These are phyloP conservation scores for Colletotrichum sp. DNA, from an alignment of 2,329 filamentous ascomycete genomes.

Conservation along the genomic window DNA sequence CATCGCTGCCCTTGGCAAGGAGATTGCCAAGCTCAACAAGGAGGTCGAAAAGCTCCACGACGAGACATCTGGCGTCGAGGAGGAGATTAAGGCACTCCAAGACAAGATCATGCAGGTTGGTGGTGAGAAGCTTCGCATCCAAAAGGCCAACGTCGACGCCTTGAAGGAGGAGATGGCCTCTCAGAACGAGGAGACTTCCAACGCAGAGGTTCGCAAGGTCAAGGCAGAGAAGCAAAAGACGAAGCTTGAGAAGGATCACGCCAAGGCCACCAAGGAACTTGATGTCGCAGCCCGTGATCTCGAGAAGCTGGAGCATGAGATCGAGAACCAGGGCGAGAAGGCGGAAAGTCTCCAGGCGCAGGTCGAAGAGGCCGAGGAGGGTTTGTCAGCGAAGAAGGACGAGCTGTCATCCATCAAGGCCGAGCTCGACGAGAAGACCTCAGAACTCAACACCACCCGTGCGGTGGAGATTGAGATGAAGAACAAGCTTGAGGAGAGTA, in stretches of 20 bases:
- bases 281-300: constrained; percentile 74
- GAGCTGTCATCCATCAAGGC: constrained; percentile 80
- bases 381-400: constrained; percentile 77
- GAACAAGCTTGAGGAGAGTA: constrained; percentile 95
- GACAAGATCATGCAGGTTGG: constrained; percentile 99
- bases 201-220: constrained; percentile 83
- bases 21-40: constrained; percentile 73
- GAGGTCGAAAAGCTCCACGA: constrained; percentile 80
- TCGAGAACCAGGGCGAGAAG: constrained; percentile 76
- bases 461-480: constrained; percentile 97
- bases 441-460: constrained; percentile 86
- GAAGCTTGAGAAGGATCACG: constrained; percentile 85
- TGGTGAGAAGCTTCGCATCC: constrained; percentile 87
- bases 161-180: constrained; percentile 85
- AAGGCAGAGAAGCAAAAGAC: constrained; percentile 92
- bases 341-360: constrained; percentile 74
- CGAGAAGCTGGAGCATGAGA: constrained; percentile 78
- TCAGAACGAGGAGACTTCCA: constrained; percentile 81
- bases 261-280: constrained; percentile 80
- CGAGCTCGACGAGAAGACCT: constrained; percentile 84
- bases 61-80: constrained; percentile 89
- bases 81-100: constrained; percentile 90
- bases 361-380: constrained; percentile 83
- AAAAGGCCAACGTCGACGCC: constrained; percentile 89
- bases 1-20: constrained; percentile 74